Evolutionary conservation across 345 rosid genomes (phyloP).

Genomic region (Camelina sativa): DNA sequence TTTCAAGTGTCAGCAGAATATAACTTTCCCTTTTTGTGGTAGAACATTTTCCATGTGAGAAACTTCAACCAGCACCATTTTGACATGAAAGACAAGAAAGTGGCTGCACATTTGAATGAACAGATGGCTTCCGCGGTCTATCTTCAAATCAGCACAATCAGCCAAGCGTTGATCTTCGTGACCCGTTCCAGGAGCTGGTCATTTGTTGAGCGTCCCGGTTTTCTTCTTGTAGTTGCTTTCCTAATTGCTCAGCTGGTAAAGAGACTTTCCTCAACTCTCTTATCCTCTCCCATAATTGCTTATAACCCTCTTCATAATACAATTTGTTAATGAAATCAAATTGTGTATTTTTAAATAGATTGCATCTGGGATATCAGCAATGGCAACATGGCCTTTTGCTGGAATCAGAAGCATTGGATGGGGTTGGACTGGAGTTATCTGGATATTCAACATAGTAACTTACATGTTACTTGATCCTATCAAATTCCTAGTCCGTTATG

Average conservation of each 20-base stretch:
- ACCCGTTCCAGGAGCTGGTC: constrained; percentile 73
- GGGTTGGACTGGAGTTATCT: constrained; percentile 77
- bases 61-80: constrained; percentile 51
- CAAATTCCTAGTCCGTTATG: constrained; percentile 75
- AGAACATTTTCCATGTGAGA: constrained; percentile 52
- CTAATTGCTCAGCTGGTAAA: constrained; percentile 62
- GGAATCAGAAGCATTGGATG: constrained; percentile 74
- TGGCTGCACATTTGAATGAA: constrained; percentile 36
- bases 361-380: constrained; percentile 69
- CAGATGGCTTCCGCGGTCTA: constrained; percentile 60
- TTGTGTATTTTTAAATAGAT: constrained; percentile 46
- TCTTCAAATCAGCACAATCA: constrained; percentile 70
- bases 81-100: constrained; percentile 39
- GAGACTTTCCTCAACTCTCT: background rate
- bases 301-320: background rate
- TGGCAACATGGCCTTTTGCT: constrained; percentile 62
- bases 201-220: constrained; percentile 58
- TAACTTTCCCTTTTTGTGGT: background rate
- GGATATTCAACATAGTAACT: constrained; percentile 70
- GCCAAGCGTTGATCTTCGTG: constrained; percentile 85
- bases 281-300: background rate
- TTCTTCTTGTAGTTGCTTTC: constrained; percentile 75
- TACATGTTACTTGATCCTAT: constrained; percentile 86
- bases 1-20: constrained; percentile 8
- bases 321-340: background rate